Conservation (phyloP, 1,284 basidiomycete genomes). For the Cutaneotrichosporon sp. region DNA sequence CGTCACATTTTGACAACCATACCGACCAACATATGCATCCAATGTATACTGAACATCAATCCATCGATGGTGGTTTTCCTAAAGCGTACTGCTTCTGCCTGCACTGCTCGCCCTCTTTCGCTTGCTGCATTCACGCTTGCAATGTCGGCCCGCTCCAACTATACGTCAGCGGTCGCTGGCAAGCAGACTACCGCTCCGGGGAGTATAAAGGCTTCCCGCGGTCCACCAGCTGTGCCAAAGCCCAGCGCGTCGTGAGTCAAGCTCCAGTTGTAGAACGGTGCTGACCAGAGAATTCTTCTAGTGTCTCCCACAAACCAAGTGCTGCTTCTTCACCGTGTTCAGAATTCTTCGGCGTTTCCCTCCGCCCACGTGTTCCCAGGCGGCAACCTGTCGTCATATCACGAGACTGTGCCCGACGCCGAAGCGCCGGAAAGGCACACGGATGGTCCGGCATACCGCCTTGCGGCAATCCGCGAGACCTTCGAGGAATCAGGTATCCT, state of each 20-base stretch:
- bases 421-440: slow-evolving; percentile 3
- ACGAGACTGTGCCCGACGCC: slow-evolving; percentile 18
- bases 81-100: too few species aligned
- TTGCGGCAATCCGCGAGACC: slow-evolving; percentile 18
- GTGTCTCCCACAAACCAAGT: slow-evolving; percentile 42
- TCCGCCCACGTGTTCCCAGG: slow-evolving; percentile 50
- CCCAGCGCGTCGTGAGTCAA: slow-evolving; percentile 1
- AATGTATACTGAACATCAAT: too few species aligned
- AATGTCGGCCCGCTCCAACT: too few species aligned
- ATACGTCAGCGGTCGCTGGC: too few species aligned
- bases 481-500: slow-evolving; percentile 21
- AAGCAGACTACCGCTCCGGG: too few species aligned
- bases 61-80: too few species aligned
- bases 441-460: slow-evolving; percentile 14
- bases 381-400: slow-evolving; percentile 48
- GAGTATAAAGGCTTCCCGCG: too few species aligned
- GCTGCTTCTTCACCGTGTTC: slow-evolving; percentile 40
- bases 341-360: slow-evolving; percentile 51
- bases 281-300: slow-evolving; percentile 7
- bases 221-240: neutral
- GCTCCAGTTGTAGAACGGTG: neutral
- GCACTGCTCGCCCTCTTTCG: too few species aligned
- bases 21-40: too few species aligned
- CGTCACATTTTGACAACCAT: too few species aligned
- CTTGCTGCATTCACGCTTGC: too few species aligned